Conservation (phyloP, 805 yeast species). For the Candida palmyrensis region DNA sequence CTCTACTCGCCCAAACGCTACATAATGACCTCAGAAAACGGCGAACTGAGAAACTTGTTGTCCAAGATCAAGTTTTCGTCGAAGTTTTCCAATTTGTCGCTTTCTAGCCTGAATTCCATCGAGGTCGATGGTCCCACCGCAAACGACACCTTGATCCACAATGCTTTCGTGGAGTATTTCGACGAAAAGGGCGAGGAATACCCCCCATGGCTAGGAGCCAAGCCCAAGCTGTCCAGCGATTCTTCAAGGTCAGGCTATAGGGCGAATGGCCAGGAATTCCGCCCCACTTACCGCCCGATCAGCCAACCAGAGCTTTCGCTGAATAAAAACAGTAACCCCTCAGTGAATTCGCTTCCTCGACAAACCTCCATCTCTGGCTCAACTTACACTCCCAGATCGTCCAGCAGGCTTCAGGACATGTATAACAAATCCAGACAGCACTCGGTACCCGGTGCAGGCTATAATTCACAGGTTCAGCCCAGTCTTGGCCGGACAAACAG, state of each 20-base stretch:
- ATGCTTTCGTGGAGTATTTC: conserved; percentile 37
- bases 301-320: conserved; percentile 1
- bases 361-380: too few species aligned
- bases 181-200: conserved; percentile 26
- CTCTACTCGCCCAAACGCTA: too few species aligned
- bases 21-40: conserved; percentile 2
- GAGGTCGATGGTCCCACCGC: conserved; percentile 37
- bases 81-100: conserved; percentile 32
- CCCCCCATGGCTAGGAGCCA: conserved; percentile 42
- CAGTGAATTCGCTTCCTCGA: conserved; percentile 1
- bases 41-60: conserved; percentile 15
- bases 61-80: conserved; percentile 31
- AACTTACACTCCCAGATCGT: conserved; percentile 29
- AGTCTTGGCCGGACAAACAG: conserved; percentile 21
- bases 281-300: conserved; percentile 5
- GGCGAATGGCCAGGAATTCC: conserved; percentile 2
- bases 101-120: conserved; percentile 19
- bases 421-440: conserved; percentile 37
- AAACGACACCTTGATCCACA: conserved; percentile 37
- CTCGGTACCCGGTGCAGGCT: conserved; percentile 28
- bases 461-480: conserved; percentile 14
- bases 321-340: conserved; percentile 2
- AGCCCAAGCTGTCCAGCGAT: conserved; percentile 1
- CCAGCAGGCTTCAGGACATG: conserved; percentile 34
- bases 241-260: conserved; percentile 1